Percentiles rank a stretch among this genome's conserved stretches.
phyloP scores from a whole-genome alignment of 2,329 filamentous ascomycete species.

The Huntiella omanensis region DNA sequence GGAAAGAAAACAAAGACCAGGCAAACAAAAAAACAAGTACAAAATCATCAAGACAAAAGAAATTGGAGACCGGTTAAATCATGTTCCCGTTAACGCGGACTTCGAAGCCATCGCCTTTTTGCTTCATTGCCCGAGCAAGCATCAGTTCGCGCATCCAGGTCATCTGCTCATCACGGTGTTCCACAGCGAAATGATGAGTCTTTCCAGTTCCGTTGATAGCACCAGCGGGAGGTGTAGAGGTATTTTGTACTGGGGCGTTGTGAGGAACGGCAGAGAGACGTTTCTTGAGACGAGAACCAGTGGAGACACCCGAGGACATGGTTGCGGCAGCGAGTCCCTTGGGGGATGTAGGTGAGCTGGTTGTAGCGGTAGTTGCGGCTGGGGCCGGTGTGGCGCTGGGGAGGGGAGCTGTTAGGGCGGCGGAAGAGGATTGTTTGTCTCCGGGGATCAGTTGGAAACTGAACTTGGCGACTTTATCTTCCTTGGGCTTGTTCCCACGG shows the following conservation, averaged over 20 bases:
- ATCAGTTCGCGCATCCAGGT: slow-evolving; percentile 95
- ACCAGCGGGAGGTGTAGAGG: slow-evolving; percentile 21
- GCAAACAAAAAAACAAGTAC: slow-evolving; percentile 1
- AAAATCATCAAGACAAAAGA: slow-evolving; percentile 3
- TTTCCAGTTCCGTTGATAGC: slow-evolving; percentile 49
- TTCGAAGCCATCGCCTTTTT: slow-evolving; percentile 69
- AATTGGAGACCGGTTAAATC: slow-evolving; percentile 28
- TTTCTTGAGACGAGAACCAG: slow-evolving; percentile 8
- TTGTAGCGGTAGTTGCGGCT: slow-evolving; percentile 5
- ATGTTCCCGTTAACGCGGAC: slow-evolving; percentile 65
- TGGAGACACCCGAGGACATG: slow-evolving; percentile 4
- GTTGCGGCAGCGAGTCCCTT: slow-evolving; percentile 6
- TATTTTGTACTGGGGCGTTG: slow-evolving; percentile 30
- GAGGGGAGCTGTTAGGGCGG: slow-evolving; percentile 17
- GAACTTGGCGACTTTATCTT: slow-evolving; percentile 47
- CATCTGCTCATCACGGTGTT: slow-evolving; percentile 71
- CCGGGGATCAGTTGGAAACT: slow-evolving; percentile 72
- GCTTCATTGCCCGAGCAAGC: slow-evolving; percentile 71
- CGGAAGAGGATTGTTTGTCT: slow-evolving; percentile 24
- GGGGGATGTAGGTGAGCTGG: not conserved
- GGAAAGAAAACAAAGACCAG: not conserved
- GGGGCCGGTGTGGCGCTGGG: slow-evolving; percentile 8
- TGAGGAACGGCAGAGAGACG: slow-evolving; percentile 15
- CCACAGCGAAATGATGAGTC: slow-evolving; percentile 86
- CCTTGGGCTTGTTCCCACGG: slow-evolving; percentile 29